Evolutionary conservation across 2,329 filamentous ascomycete species (phyloP), one percentile per base, ranked within the genome.

Genomic region (Neoscytalidium dimidiatum): DNA sequence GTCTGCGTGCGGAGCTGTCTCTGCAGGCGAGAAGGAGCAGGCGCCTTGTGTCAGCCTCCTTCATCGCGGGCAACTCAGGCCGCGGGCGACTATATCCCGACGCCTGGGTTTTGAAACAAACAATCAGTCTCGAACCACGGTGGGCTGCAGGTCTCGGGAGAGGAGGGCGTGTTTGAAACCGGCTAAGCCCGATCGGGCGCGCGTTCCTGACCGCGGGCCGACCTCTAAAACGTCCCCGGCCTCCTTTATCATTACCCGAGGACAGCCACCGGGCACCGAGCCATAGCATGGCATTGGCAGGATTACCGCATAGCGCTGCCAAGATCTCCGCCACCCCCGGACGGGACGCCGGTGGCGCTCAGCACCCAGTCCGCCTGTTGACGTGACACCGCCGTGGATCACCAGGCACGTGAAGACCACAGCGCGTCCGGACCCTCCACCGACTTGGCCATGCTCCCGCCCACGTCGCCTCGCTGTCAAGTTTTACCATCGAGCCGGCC

Each of bases 181-280:
- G 56, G 41, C 56, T 60, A 60, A n/a, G 17, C 56, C 56, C 38
- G 8, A 60, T 33, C 4, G 13, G 56, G 56, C 8, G 17, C 6
- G 8, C 26, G 56, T 60, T 33, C 28, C 56, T 60, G 56, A 14
- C 56, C 8, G 52, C 56, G 56, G 56, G 26, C 56, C 56, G 56
- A 60, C 38, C 56, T 60, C 23, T 60, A 29, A 53, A 63, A 52
- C 33, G 26, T 11, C 23, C 21, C 61, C 28, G 28, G 11, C 48
- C 28, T 44, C 43, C 35, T 46, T 56, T 44, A 49, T 64, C 49
- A 64, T 64, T 64, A 60, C 56, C 26, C 61, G 28, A 53, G 19
- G 52, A 56, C 61, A 46, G 21, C 48, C 48, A 35, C 48, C 43
- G 23, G 19, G n/a, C 60, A 41, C 29, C 29, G n/a, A 52, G 26